Conservation (phyloP, 1,284 basidiomycete species). For the Sphaerobolus stellatus region DNA sequence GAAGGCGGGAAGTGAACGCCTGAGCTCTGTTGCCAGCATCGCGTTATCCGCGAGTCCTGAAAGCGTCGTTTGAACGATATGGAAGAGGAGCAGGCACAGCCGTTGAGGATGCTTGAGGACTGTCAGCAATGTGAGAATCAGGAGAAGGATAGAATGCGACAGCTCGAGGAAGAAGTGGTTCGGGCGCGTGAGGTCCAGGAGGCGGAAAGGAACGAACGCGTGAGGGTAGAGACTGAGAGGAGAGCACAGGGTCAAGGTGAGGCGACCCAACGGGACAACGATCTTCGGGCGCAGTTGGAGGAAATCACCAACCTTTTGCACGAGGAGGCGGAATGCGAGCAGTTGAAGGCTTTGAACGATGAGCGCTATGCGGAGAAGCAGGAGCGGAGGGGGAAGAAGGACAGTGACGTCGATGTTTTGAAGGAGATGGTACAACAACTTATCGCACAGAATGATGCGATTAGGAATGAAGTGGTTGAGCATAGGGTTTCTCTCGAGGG, state of each 20-base stretch:
- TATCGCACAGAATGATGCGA: slow-evolving; percentile 50
- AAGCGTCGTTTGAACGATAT: slow-evolving; percentile 45
- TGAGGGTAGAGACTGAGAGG: slow-evolving; percentile 58
- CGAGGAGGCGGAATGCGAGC: slow-evolving; percentile 55
- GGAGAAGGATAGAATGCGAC: slow-evolving; percentile 28
- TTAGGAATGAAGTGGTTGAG: slow-evolving; percentile 49
- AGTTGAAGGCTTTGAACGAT: slow-evolving; percentile 57
- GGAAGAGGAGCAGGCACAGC: background rate
- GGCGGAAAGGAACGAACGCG: slow-evolving; percentile 53
- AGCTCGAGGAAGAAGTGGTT: slow-evolving; percentile 55
- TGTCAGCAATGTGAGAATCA: slow-evolving; percentile 49
- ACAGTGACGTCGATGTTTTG: slow-evolving; percentile 50
- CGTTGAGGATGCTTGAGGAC: slow-evolving; percentile 39
- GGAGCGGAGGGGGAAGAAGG: slow-evolving; percentile 52
- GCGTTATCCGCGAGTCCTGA: too few relatives aligned
- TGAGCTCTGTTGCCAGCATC: slow-evolving; percentile 47
- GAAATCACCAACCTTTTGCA: slow-evolving; percentile 70
- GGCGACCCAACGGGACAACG: slow-evolving; percentile 55
- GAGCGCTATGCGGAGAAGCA: slow-evolving; percentile 59
- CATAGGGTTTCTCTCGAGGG: slow-evolving; percentile 50
- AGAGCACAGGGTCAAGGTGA: slow-evolving; percentile 58
- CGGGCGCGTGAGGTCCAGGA: slow-evolving; percentile 53
- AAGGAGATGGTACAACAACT: slow-evolving; percentile 58
- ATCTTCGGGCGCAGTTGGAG: slow-evolving; percentile 54
- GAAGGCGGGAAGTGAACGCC: background rate